Conservation (phyloP, 495 filamentous ascomycete genomes). For the Chaetomium cochliodes region DNA sequence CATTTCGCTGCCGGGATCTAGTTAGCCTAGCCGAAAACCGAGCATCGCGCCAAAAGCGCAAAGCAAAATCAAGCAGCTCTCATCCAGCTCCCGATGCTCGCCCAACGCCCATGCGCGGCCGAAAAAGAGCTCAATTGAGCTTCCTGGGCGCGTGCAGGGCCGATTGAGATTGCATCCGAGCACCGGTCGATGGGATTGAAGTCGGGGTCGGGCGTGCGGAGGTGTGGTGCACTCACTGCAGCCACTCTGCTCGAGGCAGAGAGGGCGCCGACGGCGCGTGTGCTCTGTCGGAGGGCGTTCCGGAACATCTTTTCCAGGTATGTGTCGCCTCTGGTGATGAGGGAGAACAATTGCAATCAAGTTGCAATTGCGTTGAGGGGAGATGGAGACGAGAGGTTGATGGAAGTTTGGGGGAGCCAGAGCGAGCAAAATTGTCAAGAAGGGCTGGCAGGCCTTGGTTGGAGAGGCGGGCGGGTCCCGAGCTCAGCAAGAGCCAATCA, state of each 20-base stretch:
- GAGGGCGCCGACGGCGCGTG: constrained; percentile 88
- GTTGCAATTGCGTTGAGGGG: constrained; percentile 53
- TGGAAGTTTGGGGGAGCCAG: constrained; percentile 35
- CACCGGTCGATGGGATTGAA: constrained; percentile 41
- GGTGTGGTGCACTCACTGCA: constrained; percentile 72
- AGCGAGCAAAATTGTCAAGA: constrained; percentile 42
- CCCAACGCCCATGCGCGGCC: constrained; percentile 26
- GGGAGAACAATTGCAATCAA: constrained; percentile 50
- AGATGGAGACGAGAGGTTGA: constrained; percentile 41
- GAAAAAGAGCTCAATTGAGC: constrained; percentile 51
- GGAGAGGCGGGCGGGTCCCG: constrained; percentile 21
- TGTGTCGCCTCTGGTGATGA: constrained; percentile 39
- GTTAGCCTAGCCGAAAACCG: constrained; percentile 53
- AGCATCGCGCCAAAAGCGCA: constrained; percentile 39
- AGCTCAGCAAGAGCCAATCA: constrained; percentile 24
- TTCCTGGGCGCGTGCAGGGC: constrained; percentile 28
- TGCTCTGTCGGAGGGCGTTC: constrained; percentile 93
- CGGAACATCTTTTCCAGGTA: constrained; percentile 75
- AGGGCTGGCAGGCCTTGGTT: constrained; percentile 38
- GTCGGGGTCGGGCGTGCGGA: constrained; percentile 38
- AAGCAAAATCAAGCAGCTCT: constrained; percentile 40
- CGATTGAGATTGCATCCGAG: constrained; percentile 39
- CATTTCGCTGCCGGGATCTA: constrained; percentile 68
- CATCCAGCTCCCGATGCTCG: constrained; percentile 34
- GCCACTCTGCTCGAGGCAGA: constrained; percentile 86